A percentile compares a stretch with the other conserved stretches of the same genome.
phyloP scores from a whole-genome alignment of 352 stramenopile species.

The Phytopythium mirpurense region DNA sequence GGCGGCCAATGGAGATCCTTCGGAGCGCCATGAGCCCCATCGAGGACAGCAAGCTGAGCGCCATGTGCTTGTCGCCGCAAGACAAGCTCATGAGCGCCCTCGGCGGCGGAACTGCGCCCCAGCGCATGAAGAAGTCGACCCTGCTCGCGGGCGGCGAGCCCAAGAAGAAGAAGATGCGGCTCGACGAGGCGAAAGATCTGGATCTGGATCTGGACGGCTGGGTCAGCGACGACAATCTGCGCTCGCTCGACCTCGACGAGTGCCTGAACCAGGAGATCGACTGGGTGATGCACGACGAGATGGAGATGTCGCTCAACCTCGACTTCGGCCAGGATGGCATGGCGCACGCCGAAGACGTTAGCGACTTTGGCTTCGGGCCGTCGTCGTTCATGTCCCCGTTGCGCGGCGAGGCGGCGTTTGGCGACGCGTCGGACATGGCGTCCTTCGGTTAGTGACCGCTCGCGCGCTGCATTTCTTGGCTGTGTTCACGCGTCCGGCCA shows the following conservation, averaged over 20 bases:
- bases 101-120: slow-evolving; percentile 14
- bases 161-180: slow-evolving; percentile 25
- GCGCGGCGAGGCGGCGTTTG: slow-evolving; percentile 39
- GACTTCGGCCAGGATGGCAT: slow-evolving; percentile 36
- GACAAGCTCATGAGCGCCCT: slow-evolving; percentile 45
- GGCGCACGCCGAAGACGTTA: slow-evolving; percentile 32
- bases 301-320: slow-evolving; percentile 53
- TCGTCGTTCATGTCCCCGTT: slow-evolving; percentile 50
- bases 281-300: slow-evolving; percentile 69
- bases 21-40: slow-evolving; percentile 25
- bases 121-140: slow-evolving; percentile 43
- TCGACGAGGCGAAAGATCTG: slow-evolving; percentile 31
- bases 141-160: slow-evolving; percentile 13
- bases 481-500: slow-evolving; percentile 25
- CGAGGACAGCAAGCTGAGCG: slow-evolving; percentile 37
- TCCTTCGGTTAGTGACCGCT: slow-evolving; percentile 63
- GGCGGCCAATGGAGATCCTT: slow-evolving; percentile 5
- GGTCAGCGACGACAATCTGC: slow-evolving; percentile 79
- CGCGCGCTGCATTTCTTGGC: slow-evolving; percentile 8
- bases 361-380: slow-evolving; percentile 61
- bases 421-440: slow-evolving; percentile 46
- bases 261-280: slow-evolving; percentile 78
- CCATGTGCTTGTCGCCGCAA: slow-evolving; percentile 61
- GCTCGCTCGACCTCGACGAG: slow-evolving; percentile 69
- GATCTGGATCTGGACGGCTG: slow-evolving; percentile 51